A percentile compares a stretch with the other conserved stretches of the same genome.
Conservation (phyloP, 805 yeast species). For the Candida xiaguanensis region DNA sequence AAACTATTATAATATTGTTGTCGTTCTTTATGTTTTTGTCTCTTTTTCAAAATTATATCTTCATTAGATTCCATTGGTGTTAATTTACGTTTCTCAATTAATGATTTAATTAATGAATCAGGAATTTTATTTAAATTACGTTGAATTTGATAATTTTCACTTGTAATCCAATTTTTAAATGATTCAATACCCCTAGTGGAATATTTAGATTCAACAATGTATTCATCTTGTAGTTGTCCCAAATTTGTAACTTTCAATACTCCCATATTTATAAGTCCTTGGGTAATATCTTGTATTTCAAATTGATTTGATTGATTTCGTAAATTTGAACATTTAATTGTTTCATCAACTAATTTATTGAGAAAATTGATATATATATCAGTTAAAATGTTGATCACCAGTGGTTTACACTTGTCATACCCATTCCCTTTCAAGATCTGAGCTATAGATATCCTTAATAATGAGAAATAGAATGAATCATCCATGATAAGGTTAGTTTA, state of each 20-base stretch:
- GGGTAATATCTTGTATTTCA: conserved; percentile 63
- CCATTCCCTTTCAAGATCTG: conserved; percentile 77
- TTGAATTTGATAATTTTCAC: conserved; percentile 22
- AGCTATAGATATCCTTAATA: conserved; percentile 38
- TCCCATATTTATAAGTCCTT: conserved; percentile 63
- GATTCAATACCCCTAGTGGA: conserved; percentile 37
- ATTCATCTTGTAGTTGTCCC: conserved; percentile 8
- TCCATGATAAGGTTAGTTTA: no score
- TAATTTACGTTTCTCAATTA: conserved; percentile 36
- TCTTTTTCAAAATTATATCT: conserved; percentile 32
- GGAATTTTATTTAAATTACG: conserved; percentile 30
- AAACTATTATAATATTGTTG: conserved; percentile 39
- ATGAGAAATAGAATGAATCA: conserved; percentile 36
- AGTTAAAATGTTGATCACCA: conserved; percentile 69
- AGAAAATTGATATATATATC: conserved; percentile 71
- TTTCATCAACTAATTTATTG: conserved; percentile 47
- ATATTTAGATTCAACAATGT: conserved; percentile 5
- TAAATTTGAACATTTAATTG: conserved; percentile 46
- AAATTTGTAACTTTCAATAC: conserved; percentile 37
- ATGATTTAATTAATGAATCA: conserved; percentile 22
- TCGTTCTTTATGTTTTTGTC: conserved; percentile 31
- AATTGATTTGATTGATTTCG: conserved; percentile 39
- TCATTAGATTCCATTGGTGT: conserved; percentile 23
- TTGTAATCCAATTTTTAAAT: conserved; percentile 34
- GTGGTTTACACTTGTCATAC: conserved; percentile 72